Evolutionary conservation across 345 rosid genomes (phyloP), one percentile per base, ranked within the genome.

Genomic region (Geranium rotundifolium): DNA sequence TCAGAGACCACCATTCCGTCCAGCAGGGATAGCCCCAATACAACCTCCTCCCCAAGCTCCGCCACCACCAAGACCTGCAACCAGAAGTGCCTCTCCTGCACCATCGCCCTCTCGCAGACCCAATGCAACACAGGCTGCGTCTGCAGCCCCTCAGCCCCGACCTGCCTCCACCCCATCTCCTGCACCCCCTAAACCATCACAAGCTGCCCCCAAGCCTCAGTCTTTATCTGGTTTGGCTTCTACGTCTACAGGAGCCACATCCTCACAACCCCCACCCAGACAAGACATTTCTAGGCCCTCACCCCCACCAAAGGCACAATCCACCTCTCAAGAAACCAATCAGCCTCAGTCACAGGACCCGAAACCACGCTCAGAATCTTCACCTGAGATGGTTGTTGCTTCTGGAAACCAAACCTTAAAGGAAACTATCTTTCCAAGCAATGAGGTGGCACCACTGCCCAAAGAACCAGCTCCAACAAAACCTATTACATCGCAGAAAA

Each of bases 1-100:
- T 59, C 83, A 61, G 61, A 77, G 71, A 20, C 81, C 79, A 7
- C 76, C 84, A n/a, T 78, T 81, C 67, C 76, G 72, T 50, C 79
- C 91, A 5, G 64, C 84, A 0, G 86, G 75, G 29, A 66, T 71
- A 54, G 77, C 80, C 46, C 71, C 63, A 1, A 34, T 29, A 17
- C 71, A 23, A 17, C 63, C 71, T 60, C 64, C 78, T 0, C 39
- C 64, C 17, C 72, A n/a, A 49, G 37, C 58, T 54, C 77, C 54
- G 60, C 29, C 67, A 58, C 58, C 79, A 50, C 17, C 46, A 65
- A 62, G 64, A 20, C 31, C 65, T 17, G 71, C 76, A 23, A 8
- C 30, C 61, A 64, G 63, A 29, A 41, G 63, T n/a, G 71, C 41
- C 41, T 34, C 41, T 34, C 41, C 41, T 34, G 27, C 27, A 2